Evolutionary conservation across 331 rosid genomes (phyloP).

Genomic region (Rhamnella rubrinervis): DNA sequence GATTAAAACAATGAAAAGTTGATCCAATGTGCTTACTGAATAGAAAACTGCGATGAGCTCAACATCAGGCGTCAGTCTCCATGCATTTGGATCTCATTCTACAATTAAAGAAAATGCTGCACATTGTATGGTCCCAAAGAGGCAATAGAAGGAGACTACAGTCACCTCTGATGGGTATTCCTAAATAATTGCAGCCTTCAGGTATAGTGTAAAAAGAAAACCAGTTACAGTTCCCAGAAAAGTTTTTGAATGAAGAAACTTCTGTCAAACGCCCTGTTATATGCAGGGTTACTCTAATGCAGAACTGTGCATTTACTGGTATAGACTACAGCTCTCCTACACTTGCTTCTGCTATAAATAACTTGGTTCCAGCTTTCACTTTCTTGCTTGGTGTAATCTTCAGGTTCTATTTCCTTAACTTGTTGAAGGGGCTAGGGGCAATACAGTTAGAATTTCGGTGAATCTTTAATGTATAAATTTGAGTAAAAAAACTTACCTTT

Average conservation of each 20-base stretch:
- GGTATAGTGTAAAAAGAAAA: slow-evolving; percentile 10
- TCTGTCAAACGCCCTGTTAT: neutral
- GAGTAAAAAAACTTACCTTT: too few species aligned
- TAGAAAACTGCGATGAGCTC: slow-evolving; percentile 50
- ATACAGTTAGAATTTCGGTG: too few species aligned
- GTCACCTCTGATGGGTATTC: slow-evolving; percentile 62
- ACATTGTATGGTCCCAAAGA: slow-evolving; percentile 69
- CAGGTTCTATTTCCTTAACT: slow-evolving; percentile 32
- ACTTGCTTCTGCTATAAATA: slow-evolving; percentile 71
- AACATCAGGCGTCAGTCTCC: slow-evolving; percentile 46
- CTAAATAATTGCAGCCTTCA: slow-evolving; percentile 59
- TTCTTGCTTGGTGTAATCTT: slow-evolving; percentile 57
- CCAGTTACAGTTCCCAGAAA: slow-evolving; percentile 19
- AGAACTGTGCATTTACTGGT: slow-evolving; percentile 63
- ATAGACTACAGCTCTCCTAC: slow-evolving; percentile 69
- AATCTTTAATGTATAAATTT: too few species aligned
- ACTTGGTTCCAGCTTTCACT: slow-evolving; percentile 62
- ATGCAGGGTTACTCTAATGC: slow-evolving; percentile 61
- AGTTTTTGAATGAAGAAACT: neutral
- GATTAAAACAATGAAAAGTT: too few species aligned
- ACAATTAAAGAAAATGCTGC: slow-evolving; percentile 39
- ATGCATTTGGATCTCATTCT: slow-evolving; percentile 47
- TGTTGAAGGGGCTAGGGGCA: too few species aligned
- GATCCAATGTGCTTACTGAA: slow-evolving; percentile 47
- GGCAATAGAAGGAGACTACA: slow-evolving; percentile 52